Base-by-base conservation (phyloP, 2,329 filamentous ascomycete genomes). In the Pseudocercospora cruenta region DNA sequence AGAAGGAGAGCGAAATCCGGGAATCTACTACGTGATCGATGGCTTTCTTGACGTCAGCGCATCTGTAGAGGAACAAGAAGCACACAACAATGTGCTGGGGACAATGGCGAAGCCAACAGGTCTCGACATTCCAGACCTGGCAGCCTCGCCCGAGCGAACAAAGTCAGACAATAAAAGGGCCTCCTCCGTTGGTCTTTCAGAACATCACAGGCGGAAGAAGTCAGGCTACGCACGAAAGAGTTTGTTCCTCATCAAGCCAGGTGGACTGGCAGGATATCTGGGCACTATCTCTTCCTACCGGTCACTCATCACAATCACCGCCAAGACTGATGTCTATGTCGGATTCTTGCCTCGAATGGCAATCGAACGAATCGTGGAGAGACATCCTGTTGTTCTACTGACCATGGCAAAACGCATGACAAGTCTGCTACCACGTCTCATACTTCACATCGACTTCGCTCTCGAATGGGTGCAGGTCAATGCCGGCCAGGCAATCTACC, bases 401-500 rank as follows among this genome's bases (percentile, higher is more conserved):
- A 99, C 96, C 0, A 94, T 99, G 90, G 95, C 95, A 0, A 99
- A 99, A 80, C 86, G 95, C 57, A 82, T 99, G 66, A 98, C 96
- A 0, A 94, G 89, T 68, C 87, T 99, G 5, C 82, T 99, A 3
- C 95, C 96, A 0, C 89, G 92, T 14, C 82, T 99, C 61, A 94
- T 99, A 68, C 84, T 97, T 16, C 95, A 99, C 75, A 98, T 99
- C 69, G 95, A 99, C 78, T 99, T 99, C 80, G 95, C 95, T 3
- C 84, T 99, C 19, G 96, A 99, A 81, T 99, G 96, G 95, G 90
- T 97, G 2, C 96, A 99, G 76, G 93, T 99, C 67, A 93, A 93
- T 78, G 93, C 95, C 3, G 94, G 95, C 0, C 93, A 99, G 76
- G 91, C 97, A 9, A 91, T 99, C 39, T 97, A 96, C 77, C 92